phyloP scores from a whole-genome alignment of 257 asterid genomes.

The Fraxinus americana region DNA sequence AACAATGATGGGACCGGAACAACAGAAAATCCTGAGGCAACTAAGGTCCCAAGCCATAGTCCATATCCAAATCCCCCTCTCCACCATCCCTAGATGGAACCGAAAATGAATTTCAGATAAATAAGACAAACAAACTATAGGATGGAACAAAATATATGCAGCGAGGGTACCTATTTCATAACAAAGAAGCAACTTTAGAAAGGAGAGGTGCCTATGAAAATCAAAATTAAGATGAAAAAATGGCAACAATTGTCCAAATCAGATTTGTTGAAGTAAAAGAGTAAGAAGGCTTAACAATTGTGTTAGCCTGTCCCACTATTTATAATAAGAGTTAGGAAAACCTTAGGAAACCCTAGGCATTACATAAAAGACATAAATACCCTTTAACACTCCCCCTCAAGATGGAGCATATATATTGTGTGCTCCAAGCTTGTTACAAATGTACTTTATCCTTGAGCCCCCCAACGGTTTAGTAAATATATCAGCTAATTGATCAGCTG shows the following conservation, averaged over 20 bases:
- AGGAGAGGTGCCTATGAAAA: not conserved
- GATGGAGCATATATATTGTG: no score
- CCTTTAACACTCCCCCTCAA: no score
- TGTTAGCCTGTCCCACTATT: no score
- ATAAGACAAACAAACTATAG: constrained; percentile 9
- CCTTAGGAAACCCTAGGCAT: no score
- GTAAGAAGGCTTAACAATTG: no score
- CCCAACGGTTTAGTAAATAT: no score
- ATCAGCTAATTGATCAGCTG: no score
- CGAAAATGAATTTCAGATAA: constrained; percentile 23
- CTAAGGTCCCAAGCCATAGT: constrained; percentile 77
- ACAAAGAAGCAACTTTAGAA: constrained; percentile 1
- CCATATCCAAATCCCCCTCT: constrained; percentile 92
- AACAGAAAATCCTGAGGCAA: constrained; percentile 82
- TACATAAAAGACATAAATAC: no score
- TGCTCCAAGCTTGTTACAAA: no score
- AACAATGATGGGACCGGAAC: constrained; percentile 71
- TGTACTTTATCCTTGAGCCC: no score
- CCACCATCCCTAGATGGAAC: constrained; percentile 83
- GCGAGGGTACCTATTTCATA: not conserved
- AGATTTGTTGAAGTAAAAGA: no score
- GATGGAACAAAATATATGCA: not conserved
- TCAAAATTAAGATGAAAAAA: constrained; percentile 4
- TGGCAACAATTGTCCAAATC: not conserved
- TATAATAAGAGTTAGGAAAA: no score